These are phyloP conservation scores for Coix lacrymajobi DNA, from an alignment of 176 grass and related monocot genomes.

Conservation along the genomic window DNA sequence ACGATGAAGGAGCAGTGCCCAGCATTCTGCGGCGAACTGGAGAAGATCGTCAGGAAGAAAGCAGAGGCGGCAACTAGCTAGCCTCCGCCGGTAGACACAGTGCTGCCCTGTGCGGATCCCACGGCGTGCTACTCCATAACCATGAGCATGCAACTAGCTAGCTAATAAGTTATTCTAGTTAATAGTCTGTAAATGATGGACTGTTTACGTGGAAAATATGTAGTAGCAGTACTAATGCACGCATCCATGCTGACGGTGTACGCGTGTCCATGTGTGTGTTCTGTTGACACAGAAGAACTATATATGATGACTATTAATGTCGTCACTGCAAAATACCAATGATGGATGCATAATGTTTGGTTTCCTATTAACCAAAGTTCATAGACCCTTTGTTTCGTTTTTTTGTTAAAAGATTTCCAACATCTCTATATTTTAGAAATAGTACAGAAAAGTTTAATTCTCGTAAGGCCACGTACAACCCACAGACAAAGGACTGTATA, in stretches of 20 bases:
- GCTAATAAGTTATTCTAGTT: not conserved
- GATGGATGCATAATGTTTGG: not conserved
- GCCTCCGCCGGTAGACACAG: not conserved
- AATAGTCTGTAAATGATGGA: not conserved
- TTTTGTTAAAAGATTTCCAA: too few species aligned
- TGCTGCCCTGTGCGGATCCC: not conserved
- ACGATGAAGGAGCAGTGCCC: slow-evolving; percentile 19
- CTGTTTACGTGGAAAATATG: too few species aligned
- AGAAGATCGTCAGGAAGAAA: slow-evolving; percentile 25
- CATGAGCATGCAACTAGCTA: not conserved
- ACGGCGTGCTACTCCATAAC: not conserved
- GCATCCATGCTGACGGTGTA: not conserved
- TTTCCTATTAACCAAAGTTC: too few species aligned
- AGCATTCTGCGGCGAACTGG: slow-evolving; percentile 30
- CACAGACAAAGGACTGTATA: too few species aligned
- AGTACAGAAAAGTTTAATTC: too few species aligned
- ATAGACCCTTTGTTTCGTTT: too few species aligned
- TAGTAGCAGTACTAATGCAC: too few species aligned
- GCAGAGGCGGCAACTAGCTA: not conserved
- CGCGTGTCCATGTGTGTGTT: not conserved
- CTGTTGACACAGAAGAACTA: not conserved
- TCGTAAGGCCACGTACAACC: too few species aligned
- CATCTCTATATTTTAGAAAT: too few species aligned
- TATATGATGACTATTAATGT: not conserved
- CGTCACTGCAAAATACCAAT: not conserved